phyloP scores from a whole-genome alignment of 208 protist species.

The Acanthamoeba healyi region DNA sequence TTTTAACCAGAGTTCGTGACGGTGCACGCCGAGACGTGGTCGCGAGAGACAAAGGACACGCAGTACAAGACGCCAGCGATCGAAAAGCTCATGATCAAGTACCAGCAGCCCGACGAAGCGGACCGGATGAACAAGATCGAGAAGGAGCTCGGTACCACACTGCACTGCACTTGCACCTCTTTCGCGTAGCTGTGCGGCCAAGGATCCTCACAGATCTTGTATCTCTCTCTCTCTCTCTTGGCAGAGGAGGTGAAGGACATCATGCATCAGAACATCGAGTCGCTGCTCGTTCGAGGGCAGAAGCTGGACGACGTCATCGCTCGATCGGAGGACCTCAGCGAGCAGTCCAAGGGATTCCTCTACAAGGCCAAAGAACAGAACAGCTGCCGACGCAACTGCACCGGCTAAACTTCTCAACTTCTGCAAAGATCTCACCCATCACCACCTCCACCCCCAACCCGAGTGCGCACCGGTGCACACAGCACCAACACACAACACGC shows the following conservation, averaged over 20 bases:
- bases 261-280: constrained; percentile 77
- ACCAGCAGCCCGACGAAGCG: constrained; percentile 66
- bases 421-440: too few species aligned
- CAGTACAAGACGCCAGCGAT: constrained; percentile 38
- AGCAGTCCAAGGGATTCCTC: constrained; percentile 46
- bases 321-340: constrained; percentile 71
- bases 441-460: too few species aligned
- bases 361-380: constrained; percentile 72
- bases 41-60: neutral
- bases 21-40: constrained; percentile 1
- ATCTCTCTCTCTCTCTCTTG: constrained; percentile 14
- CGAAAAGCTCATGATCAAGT: constrained; percentile 51
- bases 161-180: neutral
- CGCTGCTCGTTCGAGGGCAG: constrained; percentile 72
- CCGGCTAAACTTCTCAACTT: too few species aligned
- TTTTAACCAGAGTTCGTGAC: neutral
- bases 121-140: constrained; percentile 75
- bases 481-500: too few species aligned
- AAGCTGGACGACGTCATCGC: constrained; percentile 76
- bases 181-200: too few species aligned
- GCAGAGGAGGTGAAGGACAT: constrained; percentile 73
- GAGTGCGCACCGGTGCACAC: too few species aligned
- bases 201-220: too few species aligned
- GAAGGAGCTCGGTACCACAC: constrained; percentile 68
- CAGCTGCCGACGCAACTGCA: constrained; percentile 41